A percentile compares a stretch with the other conserved stretches of the same genome.
phyloP scores from a whole-genome alignment of 805 yeast genomes.

The Nakazawaea holstii region DNA sequence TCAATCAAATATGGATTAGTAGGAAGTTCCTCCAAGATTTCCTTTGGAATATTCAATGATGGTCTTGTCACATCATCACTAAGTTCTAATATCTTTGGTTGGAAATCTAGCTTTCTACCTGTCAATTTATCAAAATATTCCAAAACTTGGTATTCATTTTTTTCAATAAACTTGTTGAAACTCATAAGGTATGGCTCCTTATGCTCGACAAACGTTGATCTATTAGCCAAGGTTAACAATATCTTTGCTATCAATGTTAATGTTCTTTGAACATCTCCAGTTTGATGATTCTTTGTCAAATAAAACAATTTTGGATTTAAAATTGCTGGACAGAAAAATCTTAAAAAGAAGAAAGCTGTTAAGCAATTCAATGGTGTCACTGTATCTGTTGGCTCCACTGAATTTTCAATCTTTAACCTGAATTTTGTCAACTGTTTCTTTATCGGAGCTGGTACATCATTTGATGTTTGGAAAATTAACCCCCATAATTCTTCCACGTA shows the following conservation, averaged over 20 bases:
- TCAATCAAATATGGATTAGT: slow-evolving; percentile 67
- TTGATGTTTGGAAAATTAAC: slow-evolving; percentile 56
- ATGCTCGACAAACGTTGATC: slow-evolving; percentile 64
- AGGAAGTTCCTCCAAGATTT: slow-evolving; percentile 53
- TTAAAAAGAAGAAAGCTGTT: slow-evolving; percentile 76
- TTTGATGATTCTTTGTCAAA: slow-evolving; percentile 63
- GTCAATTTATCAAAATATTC: slow-evolving; percentile 72
- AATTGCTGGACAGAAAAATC: slow-evolving; percentile 88
- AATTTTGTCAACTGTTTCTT: slow-evolving; percentile 59
- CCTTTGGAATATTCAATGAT: slow-evolving; percentile 49
- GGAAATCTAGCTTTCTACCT: slow-evolving; percentile 61
- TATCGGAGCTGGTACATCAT: slow-evolving; percentile 68
- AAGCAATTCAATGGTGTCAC: slow-evolving; percentile 61
- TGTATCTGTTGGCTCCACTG: slow-evolving; percentile 47
- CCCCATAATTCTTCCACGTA: slow-evolving; percentile 63
- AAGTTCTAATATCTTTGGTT: slow-evolving; percentile 49
- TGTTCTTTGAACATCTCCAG: slow-evolving; percentile 69
- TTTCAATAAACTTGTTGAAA: slow-evolving; percentile 64
- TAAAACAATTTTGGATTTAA: slow-evolving; percentile 84
- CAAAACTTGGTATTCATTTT: slow-evolving; percentile 51
- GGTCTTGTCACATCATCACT: slow-evolving; percentile 54
- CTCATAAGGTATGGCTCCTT: slow-evolving; percentile 77
- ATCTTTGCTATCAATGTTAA: slow-evolving; percentile 78
- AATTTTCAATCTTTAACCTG: slow-evolving; percentile 58
- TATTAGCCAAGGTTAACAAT: slow-evolving; percentile 71